Conservation (phyloP, 345 rosid species). For the Eucalyptus melliodora region DNA sequence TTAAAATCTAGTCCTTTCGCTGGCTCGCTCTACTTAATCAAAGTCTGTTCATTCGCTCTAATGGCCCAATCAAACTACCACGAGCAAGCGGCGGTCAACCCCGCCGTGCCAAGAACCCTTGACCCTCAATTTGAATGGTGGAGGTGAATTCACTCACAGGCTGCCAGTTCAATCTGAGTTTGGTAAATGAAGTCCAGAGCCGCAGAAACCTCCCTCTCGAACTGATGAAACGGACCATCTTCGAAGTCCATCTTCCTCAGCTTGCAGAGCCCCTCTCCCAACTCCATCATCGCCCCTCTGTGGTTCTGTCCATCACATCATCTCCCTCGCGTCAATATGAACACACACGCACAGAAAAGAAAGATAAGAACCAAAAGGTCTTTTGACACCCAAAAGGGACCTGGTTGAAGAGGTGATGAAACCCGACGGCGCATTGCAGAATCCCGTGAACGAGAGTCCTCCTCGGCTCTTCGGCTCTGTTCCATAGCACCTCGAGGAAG, state of each 20-base stretch:
- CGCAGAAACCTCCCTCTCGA: conserved; percentile 63
- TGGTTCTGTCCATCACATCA: conserved; percentile 38
- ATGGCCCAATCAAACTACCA: not conserved
- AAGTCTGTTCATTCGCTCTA: not conserved
- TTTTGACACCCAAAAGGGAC: conserved; percentile 4
- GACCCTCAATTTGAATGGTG: not conserved
- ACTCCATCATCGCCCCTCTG: conserved; percentile 93
- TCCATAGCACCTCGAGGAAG: conserved; percentile 69
- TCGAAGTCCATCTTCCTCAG: conserved; percentile 71
- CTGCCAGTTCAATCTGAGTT: conserved; percentile 42
- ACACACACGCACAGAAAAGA: not conserved
- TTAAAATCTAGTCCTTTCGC: not conserved
- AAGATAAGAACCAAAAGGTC: not conserved
- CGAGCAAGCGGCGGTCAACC: not conserved
- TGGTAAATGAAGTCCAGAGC: conserved; percentile 66
- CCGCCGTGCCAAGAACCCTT: not conserved
- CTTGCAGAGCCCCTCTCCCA: conserved; percentile 84
- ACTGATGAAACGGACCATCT: conserved; percentile 57
- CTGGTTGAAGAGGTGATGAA: conserved; percentile 80
- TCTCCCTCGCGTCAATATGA: not conserved
- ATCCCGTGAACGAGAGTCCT: conserved; percentile 74
- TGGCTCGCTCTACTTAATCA: not conserved
- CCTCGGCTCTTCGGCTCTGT: conserved; percentile 53
- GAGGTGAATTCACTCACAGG: conserved; percentile 30
- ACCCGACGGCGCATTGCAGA: conserved; percentile 82